Evolutionary conservation across 2,329 filamentous ascomycete species (phyloP).

Genomic region (Mollisia scopiformis): DNA sequence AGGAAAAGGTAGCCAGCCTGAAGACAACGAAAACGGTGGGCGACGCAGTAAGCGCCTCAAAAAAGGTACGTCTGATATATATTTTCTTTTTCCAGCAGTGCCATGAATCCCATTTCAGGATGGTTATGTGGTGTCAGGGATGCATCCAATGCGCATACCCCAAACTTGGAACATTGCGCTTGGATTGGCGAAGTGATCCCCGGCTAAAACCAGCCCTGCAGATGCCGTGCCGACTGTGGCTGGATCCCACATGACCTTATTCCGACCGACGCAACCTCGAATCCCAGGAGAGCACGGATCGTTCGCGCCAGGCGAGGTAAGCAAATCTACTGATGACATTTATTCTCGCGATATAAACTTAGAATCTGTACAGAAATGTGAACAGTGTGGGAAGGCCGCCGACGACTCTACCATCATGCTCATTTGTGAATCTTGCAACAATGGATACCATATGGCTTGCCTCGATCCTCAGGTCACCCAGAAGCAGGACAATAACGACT

Average conservation of each 20-base stretch:
- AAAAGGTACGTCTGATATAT: slow-evolving; percentile 71
- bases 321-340: slow-evolving; percentile 56
- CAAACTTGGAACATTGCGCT: slow-evolving; percentile 12
- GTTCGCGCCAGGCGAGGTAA: slow-evolving; percentile 53
- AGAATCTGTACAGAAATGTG: slow-evolving; percentile 67
- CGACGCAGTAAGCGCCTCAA: slow-evolving; percentile 91
- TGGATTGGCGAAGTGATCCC: slow-evolving; percentile 29
- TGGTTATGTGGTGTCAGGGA: slow-evolving; percentile 23
- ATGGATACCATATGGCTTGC: slow-evolving; percentile 84
- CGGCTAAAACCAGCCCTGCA: slow-evolving; percentile 44
- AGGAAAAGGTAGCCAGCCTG: slow-evolving; percentile 33
- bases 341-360: slow-evolving; percentile 24
- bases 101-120: slow-evolving; percentile 2
- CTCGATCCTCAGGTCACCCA: slow-evolving; percentile 82
- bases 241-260: slow-evolving; percentile 95
- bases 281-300: slow-evolving; percentile 52
- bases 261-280: slow-evolving; percentile 78
- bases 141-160: slow-evolving; percentile 22
- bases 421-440: slow-evolving; percentile 89
- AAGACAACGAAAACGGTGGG: slow-evolving; percentile 64
- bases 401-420: slow-evolving; percentile 74
- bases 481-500: slow-evolving; percentile 82
- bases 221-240: slow-evolving; percentile 81
- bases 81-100: slow-evolving; percentile 6
- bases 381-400: slow-evolving; percentile 80